Percentiles rank a stretch among this genome's conserved stretches.
These are phyloP conservation scores for Cinnamomum micranthum DNA, from an alignment of 164 flowering plant species.

Conservation along the genomic window DNA sequence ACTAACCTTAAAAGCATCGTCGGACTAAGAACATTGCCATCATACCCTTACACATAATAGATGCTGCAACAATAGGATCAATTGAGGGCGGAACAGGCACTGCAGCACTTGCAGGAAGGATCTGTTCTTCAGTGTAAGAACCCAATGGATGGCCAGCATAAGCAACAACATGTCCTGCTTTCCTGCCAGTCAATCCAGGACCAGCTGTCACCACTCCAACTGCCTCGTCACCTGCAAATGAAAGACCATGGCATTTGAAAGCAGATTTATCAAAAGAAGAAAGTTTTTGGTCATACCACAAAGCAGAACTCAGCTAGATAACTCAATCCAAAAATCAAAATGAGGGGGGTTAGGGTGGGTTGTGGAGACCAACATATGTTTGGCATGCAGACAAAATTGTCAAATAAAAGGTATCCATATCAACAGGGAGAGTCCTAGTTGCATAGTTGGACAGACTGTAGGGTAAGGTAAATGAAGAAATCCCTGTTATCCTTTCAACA, in stretches of 20 bases:
- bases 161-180: slow-evolving; percentile 77
- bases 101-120: slow-evolving; percentile 69
- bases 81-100: slow-evolving; percentile 73
- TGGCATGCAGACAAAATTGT: too few species aligned
- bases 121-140: slow-evolving; percentile 75
- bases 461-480: too few species aligned
- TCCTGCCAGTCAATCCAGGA: slow-evolving; percentile 74
- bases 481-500: too few species aligned
- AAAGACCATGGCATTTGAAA: not conserved
- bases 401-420: too few species aligned
- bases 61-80: slow-evolving; percentile 61
- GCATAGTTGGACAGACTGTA: too few species aligned
- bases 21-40: slow-evolving; percentile 62
- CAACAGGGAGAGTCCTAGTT: too few species aligned
- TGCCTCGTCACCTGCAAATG: slow-evolving; percentile 63
- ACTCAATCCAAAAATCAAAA: too few species aligned
- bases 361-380: too few species aligned
- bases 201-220: slow-evolving; percentile 79
- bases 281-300: too few species aligned
- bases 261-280: too few species aligned
- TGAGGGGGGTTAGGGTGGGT: too few species aligned
- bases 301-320: too few species aligned
- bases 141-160: slow-evolving; percentile 77
- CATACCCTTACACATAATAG: slow-evolving; percentile 78
- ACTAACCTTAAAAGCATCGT: slow-evolving; percentile 67